Percentiles rank a stretch among this genome's conserved stretches.
Conservation (phyloP, 2,329 filamentous ascomycete species). For the Sphaerulina vaccinii region DNA sequence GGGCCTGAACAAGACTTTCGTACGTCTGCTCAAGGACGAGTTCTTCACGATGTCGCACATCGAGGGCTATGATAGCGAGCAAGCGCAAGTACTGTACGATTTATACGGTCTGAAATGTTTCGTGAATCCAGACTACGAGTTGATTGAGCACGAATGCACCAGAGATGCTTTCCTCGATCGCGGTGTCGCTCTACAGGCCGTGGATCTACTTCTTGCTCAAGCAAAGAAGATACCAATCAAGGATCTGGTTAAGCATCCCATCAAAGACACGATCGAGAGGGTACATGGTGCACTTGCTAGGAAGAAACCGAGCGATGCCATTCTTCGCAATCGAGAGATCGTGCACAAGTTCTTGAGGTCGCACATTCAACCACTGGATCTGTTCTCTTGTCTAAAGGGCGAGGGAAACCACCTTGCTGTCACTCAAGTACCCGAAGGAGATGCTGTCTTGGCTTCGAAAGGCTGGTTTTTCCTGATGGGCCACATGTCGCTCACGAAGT, state of each 20-base stretch:
- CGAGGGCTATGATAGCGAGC: constrained; percentile 80
- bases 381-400: constrained; percentile 80
- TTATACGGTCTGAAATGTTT: constrained; percentile 72
- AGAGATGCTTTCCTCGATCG: constrained; percentile 72
- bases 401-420: constrained; percentile 71
- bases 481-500: constrained; percentile 83
- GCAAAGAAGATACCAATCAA: constrained; percentile 84
- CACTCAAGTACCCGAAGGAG: constrained; percentile 61
- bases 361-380: constrained; percentile 74
- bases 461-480: constrained; percentile 93
- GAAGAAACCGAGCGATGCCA: constrained; percentile 73
- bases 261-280: constrained; percentile 87
- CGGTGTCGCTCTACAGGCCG: constrained; percentile 73
- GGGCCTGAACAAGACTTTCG: constrained; percentile 78
- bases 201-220: constrained; percentile 79
- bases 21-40: constrained; percentile 86
- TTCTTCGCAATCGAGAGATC: constrained; percentile 83
- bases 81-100: constrained; percentile 81
- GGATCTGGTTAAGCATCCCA: constrained; percentile 84
- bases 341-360: constrained; percentile 78
- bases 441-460: constrained; percentile 67
- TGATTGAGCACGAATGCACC: constrained; percentile 72
- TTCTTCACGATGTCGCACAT: constrained; percentile 72
- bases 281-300: constrained; percentile 82
- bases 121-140: constrained; percentile 38